Evolutionary conservation across 371 early-diverging fungal genomes (phyloP), one percentile per base, ranked within the genome.

Genomic region (Mucor saturninus): DNA sequence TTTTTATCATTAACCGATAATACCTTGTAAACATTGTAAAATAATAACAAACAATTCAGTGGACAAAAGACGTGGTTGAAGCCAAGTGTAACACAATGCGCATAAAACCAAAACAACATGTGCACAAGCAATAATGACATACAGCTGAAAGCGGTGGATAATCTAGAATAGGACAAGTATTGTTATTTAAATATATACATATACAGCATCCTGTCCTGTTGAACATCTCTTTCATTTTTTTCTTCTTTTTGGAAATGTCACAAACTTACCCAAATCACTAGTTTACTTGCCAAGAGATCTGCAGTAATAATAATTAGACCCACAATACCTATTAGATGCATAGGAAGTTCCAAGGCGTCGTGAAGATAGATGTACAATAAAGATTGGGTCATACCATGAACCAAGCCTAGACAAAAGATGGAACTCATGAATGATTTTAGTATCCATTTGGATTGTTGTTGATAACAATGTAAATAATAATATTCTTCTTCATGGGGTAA

Each of bases 11-110:
- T 10, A 49, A 29, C 21, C 21, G 7, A 49, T 49, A 35, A 54
- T 75, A 71, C 75, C 60, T 61, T 72, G 70, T 15, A 69, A 48
- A 26, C 56, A 61, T 31, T 77, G 74, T 45, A 77, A 56, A n/a
- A 67, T 2, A 29, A 67, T 32, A 32, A 61, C 67, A 14, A 57
- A 45, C 9, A 67, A 7, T 46, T 65, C 64, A 2, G 54, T 61
- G 7, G 15, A 40, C 2, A 67, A 28, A 28, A 42, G 5, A 56
- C 46, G 62, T 45, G 70, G 68, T 35, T 66, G 60, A 26, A 77
- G 57, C 54, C 59, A 69, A 2, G 67, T 67, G 39, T 71, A 76
- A n/a, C 42, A 48, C 8, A 71, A 56, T 30, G 69, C 51, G 54
- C 69, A 73, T 45, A 59, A 9, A 45, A 67, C 49, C 37, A 74